phyloP scores from a whole-genome alignment of 495 filamentous ascomycete species.

The Hyaloscypha bicolor region DNA sequence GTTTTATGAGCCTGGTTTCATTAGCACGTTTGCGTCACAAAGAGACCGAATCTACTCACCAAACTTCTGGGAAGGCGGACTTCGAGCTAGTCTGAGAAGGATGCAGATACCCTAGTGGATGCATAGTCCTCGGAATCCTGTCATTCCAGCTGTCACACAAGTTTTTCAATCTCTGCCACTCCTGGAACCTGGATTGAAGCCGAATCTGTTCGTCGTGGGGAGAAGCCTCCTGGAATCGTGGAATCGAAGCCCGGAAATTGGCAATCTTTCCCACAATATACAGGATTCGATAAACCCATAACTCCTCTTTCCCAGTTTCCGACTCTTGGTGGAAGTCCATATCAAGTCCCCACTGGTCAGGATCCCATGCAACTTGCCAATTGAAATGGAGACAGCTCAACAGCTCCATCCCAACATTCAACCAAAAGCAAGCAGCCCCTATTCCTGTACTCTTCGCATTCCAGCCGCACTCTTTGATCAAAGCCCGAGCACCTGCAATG shows the following conservation, averaged over 20 bases:
- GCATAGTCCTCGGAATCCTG: constrained; percentile 80
- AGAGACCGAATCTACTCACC: constrained; percentile 52
- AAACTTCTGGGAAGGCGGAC: constrained; percentile 85
- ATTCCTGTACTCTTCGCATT: constrained; percentile 77
- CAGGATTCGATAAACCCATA: constrained; percentile 90
- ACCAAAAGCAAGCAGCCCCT: constrained; percentile 91
- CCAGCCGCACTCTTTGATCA: constrained; percentile 93
- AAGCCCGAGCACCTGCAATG: constrained; percentile 80
- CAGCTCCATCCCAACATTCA: constrained; percentile 89
- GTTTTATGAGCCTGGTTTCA: constrained; percentile 71
- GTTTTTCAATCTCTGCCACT: constrained; percentile 75
- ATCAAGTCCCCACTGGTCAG: constrained; percentile 89
- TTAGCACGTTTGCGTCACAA: constrained; percentile 27
- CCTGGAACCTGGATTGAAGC: constrained; percentile 63
- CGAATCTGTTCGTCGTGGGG: constrained; percentile 63
- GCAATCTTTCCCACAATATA: constrained; percentile 88
- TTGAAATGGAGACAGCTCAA: constrained; percentile 85
- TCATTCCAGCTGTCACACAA: constrained; percentile 83
- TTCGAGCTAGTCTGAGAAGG: constrained; percentile 66
- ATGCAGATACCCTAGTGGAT: constrained; percentile 75
- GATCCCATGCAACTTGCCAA: constrained; percentile 88
- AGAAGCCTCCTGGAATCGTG: constrained; percentile 59
- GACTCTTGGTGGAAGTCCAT: constrained; percentile 49
- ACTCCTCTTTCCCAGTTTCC: constrained; percentile 64
- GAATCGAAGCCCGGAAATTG: constrained; percentile 74